Base-by-base conservation (phyloP, 163 green algal genomes). In the Scenedesmus sp. region DNA sequence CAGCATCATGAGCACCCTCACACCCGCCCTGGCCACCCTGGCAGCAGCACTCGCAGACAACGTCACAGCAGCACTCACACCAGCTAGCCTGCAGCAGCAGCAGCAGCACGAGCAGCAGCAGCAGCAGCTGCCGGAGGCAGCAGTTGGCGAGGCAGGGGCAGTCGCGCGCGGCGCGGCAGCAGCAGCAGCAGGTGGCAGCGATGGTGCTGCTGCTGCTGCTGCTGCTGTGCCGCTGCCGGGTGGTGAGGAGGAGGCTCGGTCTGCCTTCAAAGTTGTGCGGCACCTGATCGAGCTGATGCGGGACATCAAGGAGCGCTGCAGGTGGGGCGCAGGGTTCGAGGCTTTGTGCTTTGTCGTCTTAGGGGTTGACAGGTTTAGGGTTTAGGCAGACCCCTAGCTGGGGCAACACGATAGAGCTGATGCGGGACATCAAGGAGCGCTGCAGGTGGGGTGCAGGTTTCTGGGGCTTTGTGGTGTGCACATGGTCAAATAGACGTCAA, bases 251-350 rank as follows among this genome's bases (percentile, higher is more conserved):
- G 74, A 86, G 57, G 81, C 57, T 55, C 74, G 87, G 3, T 62
- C 52, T n/a, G 87, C 74, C 2, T 91, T 91, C 87, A 86, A 34
- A 18, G 6, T 82, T 2, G 74, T 86, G n/a, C 56, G 87, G 18
- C 74, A 52, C 9, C 66, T 74, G 12, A 10, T 91, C 12, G 87
- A 91, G n/a, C 3, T 87, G 56, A 60, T 73, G 54, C 81, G 82
- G 18, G 87, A 91, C 34, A 86, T 91, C 12, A 84, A 70, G 23
- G 87, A 91, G 56, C 81, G 87, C 9, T 91, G 87, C 86, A 89
- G 85, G 85, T 89, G 64, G 3, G 82, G 2, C 34, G 34, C 34
- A 46, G 34, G 34, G 34, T 46, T 46, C 34, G 34, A 46, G 34
- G 34, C 34, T 52, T 57, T 82, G 23, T 82, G 73, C 15, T 26